Evolutionary conservation across 1,284 basidiomycete genomes (phyloP).

Genomic region (Pseudozyma hubeiensis): DNA sequence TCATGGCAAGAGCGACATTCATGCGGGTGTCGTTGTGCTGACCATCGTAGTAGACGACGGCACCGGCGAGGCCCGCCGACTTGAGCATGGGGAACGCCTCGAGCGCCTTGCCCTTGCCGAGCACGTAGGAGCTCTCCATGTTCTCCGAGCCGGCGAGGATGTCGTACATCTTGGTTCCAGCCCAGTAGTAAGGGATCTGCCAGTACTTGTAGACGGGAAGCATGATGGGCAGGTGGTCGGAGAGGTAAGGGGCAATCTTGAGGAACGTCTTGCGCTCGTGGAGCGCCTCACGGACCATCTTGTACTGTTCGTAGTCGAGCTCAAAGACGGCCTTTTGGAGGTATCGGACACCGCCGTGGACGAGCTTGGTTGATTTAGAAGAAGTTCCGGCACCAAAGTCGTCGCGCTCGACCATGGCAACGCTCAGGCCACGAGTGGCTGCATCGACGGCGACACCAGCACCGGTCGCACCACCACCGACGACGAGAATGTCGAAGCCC

Average conservation of each 20-base stretch:
- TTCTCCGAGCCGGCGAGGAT: constrained; percentile 93
- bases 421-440: constrained; percentile 87
- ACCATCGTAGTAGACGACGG: constrained; percentile 96
- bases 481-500: constrained; percentile 78
- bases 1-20: constrained; percentile 90
- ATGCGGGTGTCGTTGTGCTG: constrained; percentile 99
- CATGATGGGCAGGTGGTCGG: constrained; percentile 92
- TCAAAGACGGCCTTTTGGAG: constrained; percentile 96
- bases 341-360: constrained; percentile 97
- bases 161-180: constrained; percentile 97
- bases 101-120: constrained; percentile 86
- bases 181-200: constrained; percentile 96
- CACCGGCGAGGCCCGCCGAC: constrained; percentile 88
- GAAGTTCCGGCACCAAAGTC: constrained; percentile 92
- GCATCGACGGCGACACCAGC: constrained; percentile 95
- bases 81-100: constrained; percentile 98
- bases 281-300: constrained; percentile 92
- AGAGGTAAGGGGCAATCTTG: constrained; percentile 94
- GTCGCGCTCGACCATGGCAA: constrained; percentile 91
- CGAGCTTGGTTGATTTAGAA: constrained; percentile 96
- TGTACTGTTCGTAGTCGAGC: constrained; percentile 87
- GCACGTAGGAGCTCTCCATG: constrained; percentile 94
- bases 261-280: constrained; percentile 93
- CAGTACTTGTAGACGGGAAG: constrained; percentile 89
- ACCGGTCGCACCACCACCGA: constrained; percentile 91